Evolutionary conservation across 805 yeast genomes (phyloP), one percentile per base, ranked within the genome.

Genomic region (Candida orba): DNA sequence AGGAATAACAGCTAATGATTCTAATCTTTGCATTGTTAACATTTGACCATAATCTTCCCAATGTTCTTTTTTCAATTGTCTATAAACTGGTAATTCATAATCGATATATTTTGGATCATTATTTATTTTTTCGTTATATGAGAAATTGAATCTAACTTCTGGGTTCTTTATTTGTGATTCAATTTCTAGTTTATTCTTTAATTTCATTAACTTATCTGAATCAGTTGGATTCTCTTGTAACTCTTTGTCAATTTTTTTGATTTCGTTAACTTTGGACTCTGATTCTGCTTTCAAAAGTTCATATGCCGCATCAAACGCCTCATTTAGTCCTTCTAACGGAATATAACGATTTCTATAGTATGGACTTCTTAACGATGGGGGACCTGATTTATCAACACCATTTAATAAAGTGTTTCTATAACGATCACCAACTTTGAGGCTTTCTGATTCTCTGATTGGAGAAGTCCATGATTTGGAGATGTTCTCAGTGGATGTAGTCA

Each of bases 1-100:
- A 14, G 99, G 99, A 46, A 93, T 85, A 36, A 87, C 87, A 36
- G 75, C 75, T 52, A 88, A 67, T 44, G 84, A 79, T 66, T 93
- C 99, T 42, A 93, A 65, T 68, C 98, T 79, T 68, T 93, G 97
- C 93, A 93, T 87, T 42, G 82, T 69, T 41, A 87, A 59, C 86
- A 88, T 84, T 63, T 78, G 77, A 36, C 77, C 81, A 49, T 80
- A 71, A 13, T 63, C 54, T 59, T 79, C 76, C 97, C 97, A 91
- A 50, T 81, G 76, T 48, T 81, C 66, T 53, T 76, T 68, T 46
- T 85, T 76, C 50, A 78, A 68, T 40, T 76, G 66, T 60, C 96
- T 78, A 66, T 79, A 90, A n/a, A 89, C 85, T 7, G 96, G 95
- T 55, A 77, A 78, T 2, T 76, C 59, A 57, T 80, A 72, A 62